Percentiles rank a stretch among this genome's conserved stretches.
phyloP scores from a whole-genome alignment of 2,329 filamentous ascomycete genomes.

The Trichoderma sp. region DNA sequence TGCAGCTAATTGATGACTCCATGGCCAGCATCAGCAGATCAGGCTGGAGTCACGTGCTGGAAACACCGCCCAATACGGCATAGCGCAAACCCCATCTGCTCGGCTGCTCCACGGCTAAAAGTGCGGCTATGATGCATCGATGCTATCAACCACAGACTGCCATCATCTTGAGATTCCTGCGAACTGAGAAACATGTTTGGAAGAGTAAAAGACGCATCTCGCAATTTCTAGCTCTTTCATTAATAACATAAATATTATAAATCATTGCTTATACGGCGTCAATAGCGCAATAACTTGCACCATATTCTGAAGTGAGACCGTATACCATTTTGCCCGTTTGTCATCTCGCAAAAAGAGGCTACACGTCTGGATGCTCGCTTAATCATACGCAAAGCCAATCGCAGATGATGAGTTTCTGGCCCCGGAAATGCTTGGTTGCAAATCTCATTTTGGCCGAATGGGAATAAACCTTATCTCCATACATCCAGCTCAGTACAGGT shows the following conservation, averaged over 20 bases:
- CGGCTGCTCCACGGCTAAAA: too few relatives aligned
- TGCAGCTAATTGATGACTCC: neutral
- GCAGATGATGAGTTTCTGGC: neutral
- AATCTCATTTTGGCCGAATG: neutral
- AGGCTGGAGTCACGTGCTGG: neutral
- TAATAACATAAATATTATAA: neutral
- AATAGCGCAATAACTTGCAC: neutral
- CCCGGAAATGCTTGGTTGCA: neutral
- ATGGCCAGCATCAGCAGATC: neutral
- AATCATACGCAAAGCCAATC: slow-evolving; percentile 12
- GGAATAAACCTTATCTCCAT: neutral
- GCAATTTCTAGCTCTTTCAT: neutral
- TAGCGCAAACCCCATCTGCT: neutral
- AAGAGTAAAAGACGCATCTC: neutral
- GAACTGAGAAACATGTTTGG: neutral
- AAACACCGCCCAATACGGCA: neutral
- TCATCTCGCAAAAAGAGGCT: neutral
- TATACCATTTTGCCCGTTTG: neutral
- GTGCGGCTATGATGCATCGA: neutral
- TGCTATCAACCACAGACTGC: neutral
- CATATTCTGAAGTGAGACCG: slow-evolving; percentile 5
- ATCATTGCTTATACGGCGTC: neutral
- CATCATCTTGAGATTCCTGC: neutral
- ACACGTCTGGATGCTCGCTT: slow-evolving; percentile 5
- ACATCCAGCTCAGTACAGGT: neutral